Base-by-base conservation (phyloP, 306 rosid species). In the Lathyrus tuberosus region DNA sequence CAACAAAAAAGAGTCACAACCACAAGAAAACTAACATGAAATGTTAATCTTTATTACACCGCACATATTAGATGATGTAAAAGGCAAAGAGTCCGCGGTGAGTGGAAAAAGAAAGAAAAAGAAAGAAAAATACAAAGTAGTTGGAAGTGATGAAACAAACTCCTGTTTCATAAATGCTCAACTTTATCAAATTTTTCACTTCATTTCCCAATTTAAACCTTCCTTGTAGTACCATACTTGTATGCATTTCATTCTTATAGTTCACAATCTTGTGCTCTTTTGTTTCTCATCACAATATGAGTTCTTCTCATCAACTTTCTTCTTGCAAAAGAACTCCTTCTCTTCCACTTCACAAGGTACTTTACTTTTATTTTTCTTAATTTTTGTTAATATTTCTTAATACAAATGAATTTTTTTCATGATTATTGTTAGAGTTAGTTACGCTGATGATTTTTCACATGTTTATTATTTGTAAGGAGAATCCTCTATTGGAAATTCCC, bases 401-500 rank as follows among this genome's bases (percentile, higher is more conserved):
- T 33, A 5, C 8, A 6, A 33, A 54, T 54, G 9, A 54, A 54
- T 4, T 53, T 53, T 10, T 37, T 46, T 51, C 37, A 5, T 60
- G 8, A 60, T n/a, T n/a, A n/a, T n/a, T n/a, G n/a, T n/a, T n/a
- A n/a, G n/a, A n/a, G n/a, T n/a, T n/a, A n/a, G n/a, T n/a, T n/a
- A n/a, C n/a, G n/a, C 24, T 22, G 2, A 22, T 22, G 24, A 2
- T 22, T 22, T 24, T 24, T 24, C 2, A 2, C 28, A 48, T 70
- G 84, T 11, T 67, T 76, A 68, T 79, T 69, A 72, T 11, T 11
- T 79, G 93, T 85, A 90, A 88, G 84, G 79, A 74, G 60, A 90
- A 84, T 80, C 89, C 84, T 63, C 52, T 80, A 17, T 74, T 86
- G 42, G 95, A 94, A 76, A 88, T 90, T 62, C 96, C 96, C 1